phyloP scores from a whole-genome alignment of 768 basidiomycete species.

The Panus rudis region DNA sequence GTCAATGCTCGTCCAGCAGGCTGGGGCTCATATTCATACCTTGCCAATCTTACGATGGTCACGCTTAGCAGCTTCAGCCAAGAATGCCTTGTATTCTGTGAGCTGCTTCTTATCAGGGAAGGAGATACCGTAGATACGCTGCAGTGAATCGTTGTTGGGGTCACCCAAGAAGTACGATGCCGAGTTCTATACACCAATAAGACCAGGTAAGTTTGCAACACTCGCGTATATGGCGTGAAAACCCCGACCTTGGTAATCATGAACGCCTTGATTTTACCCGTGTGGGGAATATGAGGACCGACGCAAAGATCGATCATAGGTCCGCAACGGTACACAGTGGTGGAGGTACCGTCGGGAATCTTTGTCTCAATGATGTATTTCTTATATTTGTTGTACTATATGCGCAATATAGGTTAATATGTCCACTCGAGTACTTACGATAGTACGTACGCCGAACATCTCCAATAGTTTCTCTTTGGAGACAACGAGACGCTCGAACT shows the following conservation, averaged over 20 bases:
- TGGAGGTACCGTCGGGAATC: constrained; percentile 91
- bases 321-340: constrained; percentile 97
- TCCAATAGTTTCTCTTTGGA: constrained; percentile 92
- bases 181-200: constrained; percentile 57
- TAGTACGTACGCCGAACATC: constrained; percentile 75
- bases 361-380: constrained; percentile 91
- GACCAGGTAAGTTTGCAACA: neutral
- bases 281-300: constrained; percentile 97
- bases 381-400: constrained; percentile 98
- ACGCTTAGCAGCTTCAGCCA: constrained; percentile 95
- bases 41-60: constrained; percentile 96
- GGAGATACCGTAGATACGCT: constrained; percentile 96
- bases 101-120: constrained; percentile 98
- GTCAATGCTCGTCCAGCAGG: neutral
- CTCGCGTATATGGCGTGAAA: neutral
- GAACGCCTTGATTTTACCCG: constrained; percentile 94
- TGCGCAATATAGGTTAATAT: constrained; percentile 4
- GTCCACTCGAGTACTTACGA: neutral
- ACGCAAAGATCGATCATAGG: constrained; percentile 97
- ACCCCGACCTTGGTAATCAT: constrained; percentile 78
- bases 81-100: constrained; percentile 89
- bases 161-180: constrained; percentile 98
- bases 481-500: constrained; percentile 89
- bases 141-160: constrained; percentile 85
- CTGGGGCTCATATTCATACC: constrained; percentile 30